Percentiles rank a stretch among this genome's conserved stretches.
Evolutionary conservation across 2,329 filamentous ascomycete genomes (phyloP).

Genomic region (Colletotrichum filicis): DNA sequence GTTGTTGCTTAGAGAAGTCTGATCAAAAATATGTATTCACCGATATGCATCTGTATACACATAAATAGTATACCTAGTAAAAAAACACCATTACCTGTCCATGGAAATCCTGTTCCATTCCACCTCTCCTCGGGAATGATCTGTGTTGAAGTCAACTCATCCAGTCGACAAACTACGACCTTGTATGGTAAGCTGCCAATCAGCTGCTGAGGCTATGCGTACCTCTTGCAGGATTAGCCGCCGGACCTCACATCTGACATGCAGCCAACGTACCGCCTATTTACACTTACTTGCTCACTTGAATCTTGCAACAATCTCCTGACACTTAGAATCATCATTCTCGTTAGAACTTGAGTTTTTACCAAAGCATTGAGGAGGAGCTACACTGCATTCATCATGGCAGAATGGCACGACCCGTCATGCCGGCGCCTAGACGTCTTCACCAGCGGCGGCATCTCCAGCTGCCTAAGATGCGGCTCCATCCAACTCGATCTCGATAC

Average conservation of each 20-base stretch:
- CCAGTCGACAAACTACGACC: neutral
- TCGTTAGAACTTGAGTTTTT: neutral
- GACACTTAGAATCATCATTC: neutral
- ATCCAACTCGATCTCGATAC: neutral
- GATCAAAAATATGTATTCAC: no score
- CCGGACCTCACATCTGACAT: neutral
- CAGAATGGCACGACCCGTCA: constrained; percentile 15
- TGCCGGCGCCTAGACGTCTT: constrained; percentile 5
- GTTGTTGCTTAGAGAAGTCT: no score
- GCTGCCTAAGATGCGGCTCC: constrained; percentile 1
- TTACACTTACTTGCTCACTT: neutral
- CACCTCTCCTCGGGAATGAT: neutral
- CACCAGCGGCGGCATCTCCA: neutral
- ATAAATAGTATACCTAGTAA: no score
- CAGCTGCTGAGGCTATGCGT: neutral
- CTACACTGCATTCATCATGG: neutral
- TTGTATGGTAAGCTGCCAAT: neutral
- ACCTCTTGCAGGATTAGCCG: neutral
- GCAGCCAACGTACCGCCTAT: neutral
- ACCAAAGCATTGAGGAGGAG: neutral
- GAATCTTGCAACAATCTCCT: neutral
- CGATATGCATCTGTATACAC: no score
- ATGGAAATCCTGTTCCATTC: neutral
- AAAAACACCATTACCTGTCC: neutral
- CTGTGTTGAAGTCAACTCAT: neutral